Evolutionary conservation across 2,329 filamentous ascomycete species (phyloP), one percentile per base, ranked within the genome.

Genomic region (Phoma herbarum): DNA sequence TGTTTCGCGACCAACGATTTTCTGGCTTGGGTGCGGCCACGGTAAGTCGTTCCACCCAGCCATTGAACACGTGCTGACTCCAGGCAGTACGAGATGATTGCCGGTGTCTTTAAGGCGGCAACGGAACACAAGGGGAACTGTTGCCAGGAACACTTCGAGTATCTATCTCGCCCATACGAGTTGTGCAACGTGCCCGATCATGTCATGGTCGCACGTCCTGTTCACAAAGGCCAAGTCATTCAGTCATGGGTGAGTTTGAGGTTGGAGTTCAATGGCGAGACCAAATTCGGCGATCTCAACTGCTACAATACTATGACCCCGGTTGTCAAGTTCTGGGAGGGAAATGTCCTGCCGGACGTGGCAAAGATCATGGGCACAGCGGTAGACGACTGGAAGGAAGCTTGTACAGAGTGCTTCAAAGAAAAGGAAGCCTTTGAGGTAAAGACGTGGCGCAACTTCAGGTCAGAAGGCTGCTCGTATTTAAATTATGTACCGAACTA

Each of bases 121-220:
- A 48, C 55, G 8, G 58, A 56, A 23, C 41, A 51, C 22, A 14
- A 14, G 2, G 25, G 3, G 14, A 63, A 63, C 33, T 63, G 61
- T 49, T 61, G 59, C 41, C 4, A 23, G 3, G 43, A 52, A 18
- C n/a, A 33, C 9, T 59, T 61, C 41, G 29, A 44, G 1, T 11
- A 45, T 9, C 37, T 23, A 20, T 49, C 55, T n/a, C 39, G 59
- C 12, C 18, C 37, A 1, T 59, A 60, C 9, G 20, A n/a, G 2
- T 46, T 64, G 29, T 64, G 61, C 47, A 60, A 52, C 26, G 42
- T 59, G 28, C 48, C 58, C 1, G 26, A 43, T 5, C 44, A 54
- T 2, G 26, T 58, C 2, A 28, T 64, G 20, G 37, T 64, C 0
- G 52, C 45, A 7, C 33, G 59, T n/a, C 55, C 61, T 20, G 41